Percentiles rank a stretch among this genome's conserved stretches.
These are phyloP conservation scores for Colletotrichum lentis DNA, from an alignment of 2,329 filamentous ascomycete species.

Conservation along the genomic window DNA sequence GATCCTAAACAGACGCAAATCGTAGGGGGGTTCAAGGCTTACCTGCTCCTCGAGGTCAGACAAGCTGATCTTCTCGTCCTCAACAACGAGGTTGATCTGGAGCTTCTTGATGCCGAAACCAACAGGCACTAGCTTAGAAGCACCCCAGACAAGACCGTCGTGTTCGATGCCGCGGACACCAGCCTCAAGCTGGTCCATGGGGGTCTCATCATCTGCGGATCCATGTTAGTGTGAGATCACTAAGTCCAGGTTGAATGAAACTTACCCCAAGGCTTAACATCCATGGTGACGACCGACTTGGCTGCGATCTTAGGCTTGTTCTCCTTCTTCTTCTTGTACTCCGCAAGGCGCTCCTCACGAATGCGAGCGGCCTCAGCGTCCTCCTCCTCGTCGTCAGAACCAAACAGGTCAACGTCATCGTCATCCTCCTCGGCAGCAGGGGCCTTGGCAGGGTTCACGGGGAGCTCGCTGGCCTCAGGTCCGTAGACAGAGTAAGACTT, in stretches of 20 bases:
- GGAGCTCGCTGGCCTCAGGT: conserved; percentile 79
- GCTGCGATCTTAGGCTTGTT: conserved; percentile 89
- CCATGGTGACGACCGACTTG: conserved; percentile 95
- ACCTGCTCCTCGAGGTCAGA: conserved; percentile 81
- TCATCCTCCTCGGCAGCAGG: conserved; percentile 75
- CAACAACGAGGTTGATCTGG: conserved; percentile 96
- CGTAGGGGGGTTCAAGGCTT: neutral
- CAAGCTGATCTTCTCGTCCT: conserved; percentile 94
- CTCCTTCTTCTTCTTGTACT: conserved; percentile 98
- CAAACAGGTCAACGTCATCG: conserved; percentile 92
- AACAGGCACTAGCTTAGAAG: conserved; percentile 85
- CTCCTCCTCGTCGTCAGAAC: conserved; percentile 92
- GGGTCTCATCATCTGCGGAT: conserved; percentile 83
- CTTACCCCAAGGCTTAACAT: conserved; percentile 99
- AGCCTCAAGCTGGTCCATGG: conserved; percentile 83
- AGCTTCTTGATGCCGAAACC: conserved; percentile 99
- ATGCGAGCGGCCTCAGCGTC: conserved; percentile 84
- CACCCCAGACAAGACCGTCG: conserved; percentile 97
- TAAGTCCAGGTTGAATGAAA: conserved; percentile 40
- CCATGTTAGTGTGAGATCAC: conserved; percentile 40
- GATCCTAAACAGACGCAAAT: too few species aligned
- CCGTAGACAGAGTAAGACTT: conserved; percentile 91
- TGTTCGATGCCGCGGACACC: conserved; percentile 84
- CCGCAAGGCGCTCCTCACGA: conserved; percentile 88
- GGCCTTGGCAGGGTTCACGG: conserved; percentile 87